Evolutionary conservation across 2,329 filamentous ascomycete species (phyloP), one percentile per base, ranked within the genome.

Genomic region (Reticulascus tulasneorum): DNA sequence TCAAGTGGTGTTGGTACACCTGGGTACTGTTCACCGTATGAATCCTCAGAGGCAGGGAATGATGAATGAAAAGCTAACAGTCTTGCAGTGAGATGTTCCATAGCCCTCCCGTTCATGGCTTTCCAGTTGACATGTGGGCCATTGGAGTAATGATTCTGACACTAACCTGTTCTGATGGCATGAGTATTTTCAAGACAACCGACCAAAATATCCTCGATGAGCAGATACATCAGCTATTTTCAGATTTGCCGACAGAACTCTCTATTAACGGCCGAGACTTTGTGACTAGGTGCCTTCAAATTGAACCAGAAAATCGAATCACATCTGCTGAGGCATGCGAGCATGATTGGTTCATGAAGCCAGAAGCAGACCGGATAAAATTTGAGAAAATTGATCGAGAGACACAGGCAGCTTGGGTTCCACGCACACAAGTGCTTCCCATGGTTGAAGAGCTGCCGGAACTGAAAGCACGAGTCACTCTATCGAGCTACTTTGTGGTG

Each of bases 121-220:
- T 61, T 36, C 33, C 58, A 1, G 66, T 73, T 6, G 73, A 77
- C 39, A 66, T 76, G 16, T 77, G 73, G 73, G 66, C 71, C 5
- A 48, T 76, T 12, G 73, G 73, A 0, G 58, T 74, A 35, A 55
- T 76, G 5, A 48, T 59, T 0, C 39, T 74, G 2, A n/a, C n/a
- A n/a, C n/a, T n/a, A n/a, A n/a, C n/a, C n/a, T n/a, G n/a, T n/a
- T n/a, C n/a, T n/a, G n/a, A n/a, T n/a, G n/a, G n/a, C n/a, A n/a
- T n/a, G n/a, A n/a, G n/a, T n/a, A n/a, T n/a, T n/a, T n/a, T n/a
- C n/a, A n/a, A n/a, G n/a, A n/a, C n/a, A n/a, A n/a, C n/a, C n/a
- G n/a, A n/a, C n/a, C n/a, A n/a, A n/a, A n/a, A n/a, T n/a, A n/a
- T n/a, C n/a, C n/a, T n/a, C n/a, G n/a, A n/a, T n/a, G n/a, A n/a